phyloP scores from a whole-genome alignment of 306 rosid genomes.

The Trifolium fragiferum region DNA sequence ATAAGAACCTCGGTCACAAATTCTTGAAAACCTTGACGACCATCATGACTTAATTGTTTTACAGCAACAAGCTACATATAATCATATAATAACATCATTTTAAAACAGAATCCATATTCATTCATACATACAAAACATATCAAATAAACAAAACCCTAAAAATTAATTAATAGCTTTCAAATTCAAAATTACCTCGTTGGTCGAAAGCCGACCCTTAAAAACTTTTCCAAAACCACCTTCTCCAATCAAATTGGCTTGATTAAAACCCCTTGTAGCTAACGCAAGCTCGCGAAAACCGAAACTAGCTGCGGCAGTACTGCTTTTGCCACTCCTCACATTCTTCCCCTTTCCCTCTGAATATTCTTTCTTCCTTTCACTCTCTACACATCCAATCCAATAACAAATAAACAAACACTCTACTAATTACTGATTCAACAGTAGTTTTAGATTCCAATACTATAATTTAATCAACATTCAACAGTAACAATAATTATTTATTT shows the following conservation, averaged over 20 bases:
- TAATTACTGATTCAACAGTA: neutral
- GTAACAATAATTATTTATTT: neutral
- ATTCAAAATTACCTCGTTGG: slow-evolving; percentile 50
- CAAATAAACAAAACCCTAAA: neutral
- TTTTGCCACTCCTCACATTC: slow-evolving; percentile 35
- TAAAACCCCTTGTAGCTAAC: slow-evolving; percentile 71
- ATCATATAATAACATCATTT: neutral
- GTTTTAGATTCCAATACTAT: neutral
- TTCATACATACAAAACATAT: too few relatives aligned
- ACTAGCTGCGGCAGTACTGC: slow-evolving; percentile 49
- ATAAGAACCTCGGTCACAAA: slow-evolving; percentile 93
- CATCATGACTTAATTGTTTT: slow-evolving; percentile 83
- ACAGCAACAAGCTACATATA: slow-evolving; percentile 78
- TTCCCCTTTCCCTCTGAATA: slow-evolving; percentile 37
- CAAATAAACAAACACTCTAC: neutral
- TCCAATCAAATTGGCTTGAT: slow-evolving; percentile 72
- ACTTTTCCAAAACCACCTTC: slow-evolving; percentile 99
- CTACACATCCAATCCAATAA: slow-evolving; percentile 28
- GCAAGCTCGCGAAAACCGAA: slow-evolving; percentile 82
- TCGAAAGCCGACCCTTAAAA: slow-evolving; percentile 82
- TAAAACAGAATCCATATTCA: neutral
- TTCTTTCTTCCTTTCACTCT: slow-evolving; percentile 49
- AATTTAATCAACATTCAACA: neutral
- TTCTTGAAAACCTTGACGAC: slow-evolving; percentile 92
- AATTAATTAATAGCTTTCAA: neutral